Evolutionary conservation across 1,139 yeast species (phyloP).

Genomic region (Blastobotrys capitulatus): DNA sequence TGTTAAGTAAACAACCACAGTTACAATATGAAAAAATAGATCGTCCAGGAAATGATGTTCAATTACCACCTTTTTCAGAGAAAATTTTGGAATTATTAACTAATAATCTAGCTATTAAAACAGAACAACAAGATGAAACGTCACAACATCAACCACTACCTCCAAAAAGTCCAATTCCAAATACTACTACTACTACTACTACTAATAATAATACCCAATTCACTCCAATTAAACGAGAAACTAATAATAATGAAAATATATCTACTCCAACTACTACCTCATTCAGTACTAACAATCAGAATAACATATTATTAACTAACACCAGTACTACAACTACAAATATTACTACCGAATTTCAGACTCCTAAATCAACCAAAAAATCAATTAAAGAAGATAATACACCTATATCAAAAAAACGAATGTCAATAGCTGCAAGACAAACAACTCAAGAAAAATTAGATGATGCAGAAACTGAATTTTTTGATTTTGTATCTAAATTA

Average conservation of each 20-base stretch:
- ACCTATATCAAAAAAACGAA: constrained; percentile 5
- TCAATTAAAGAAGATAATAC: not conserved
- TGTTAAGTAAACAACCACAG: not conserved
- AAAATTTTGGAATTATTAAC: not conserved
- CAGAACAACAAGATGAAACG: not conserved
- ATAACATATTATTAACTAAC: too few relatives aligned
- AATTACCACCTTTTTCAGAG: constrained; percentile 2
- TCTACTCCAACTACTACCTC: too few relatives aligned
- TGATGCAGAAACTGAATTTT: constrained; percentile 9
- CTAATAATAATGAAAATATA: too few relatives aligned
- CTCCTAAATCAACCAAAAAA: not conserved
- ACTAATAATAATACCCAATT: too few relatives aligned
- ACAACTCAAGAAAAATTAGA: constrained; percentile 3
- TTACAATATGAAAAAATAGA: not conserved
- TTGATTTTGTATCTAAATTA: constrained; percentile 6
- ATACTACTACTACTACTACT: too few relatives aligned
- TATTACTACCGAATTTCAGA: not conserved
- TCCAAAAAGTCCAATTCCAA: too few relatives aligned
- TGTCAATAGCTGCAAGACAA: constrained; percentile 1
- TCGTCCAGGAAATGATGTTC: not conserved
- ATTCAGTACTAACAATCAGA: too few relatives aligned
- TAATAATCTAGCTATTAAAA: not conserved
- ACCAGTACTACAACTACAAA: not conserved
- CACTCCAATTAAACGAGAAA: too few relatives aligned
- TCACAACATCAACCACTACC: too few relatives aligned